Conservation (phyloP, 73 alveolate genomes). For the Paramecium sonneborni region DNA sequence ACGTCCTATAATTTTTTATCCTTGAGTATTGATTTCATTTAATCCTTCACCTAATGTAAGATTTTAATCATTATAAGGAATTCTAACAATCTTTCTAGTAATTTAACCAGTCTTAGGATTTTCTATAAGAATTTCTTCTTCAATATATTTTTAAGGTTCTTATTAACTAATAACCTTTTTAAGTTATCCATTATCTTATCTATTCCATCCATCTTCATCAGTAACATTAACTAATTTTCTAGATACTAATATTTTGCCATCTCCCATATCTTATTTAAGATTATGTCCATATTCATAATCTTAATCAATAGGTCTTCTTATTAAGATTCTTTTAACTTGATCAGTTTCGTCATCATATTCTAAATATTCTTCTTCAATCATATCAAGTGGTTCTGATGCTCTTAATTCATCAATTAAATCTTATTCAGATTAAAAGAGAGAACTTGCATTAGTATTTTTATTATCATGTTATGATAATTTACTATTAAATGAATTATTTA, state of each 20-base stretch:
- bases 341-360: slow-evolving; percentile 33
- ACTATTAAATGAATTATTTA: slow-evolving; percentile 2
- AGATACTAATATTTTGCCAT: background rate
- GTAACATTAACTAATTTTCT: slow-evolving; percentile 4
- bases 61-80: background rate
- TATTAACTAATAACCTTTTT: background rate
- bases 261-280: background rate
- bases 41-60: background rate
- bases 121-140: slow-evolving; percentile 3
- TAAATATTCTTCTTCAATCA: slow-evolving; percentile 31
- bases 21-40: background rate
- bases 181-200: background rate
- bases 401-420: background rate
- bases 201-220: slow-evolving; percentile 4
- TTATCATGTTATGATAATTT: slow-evolving; percentile 10
- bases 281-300: slow-evolving; percentile 22
- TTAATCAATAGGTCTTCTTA: background rate
- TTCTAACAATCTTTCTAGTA: background rate
- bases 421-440: background rate
- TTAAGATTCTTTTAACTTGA: background rate
- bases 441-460: slow-evolving; percentile 15
- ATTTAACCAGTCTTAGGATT: slow-evolving; percentile 17
- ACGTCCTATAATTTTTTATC: background rate
- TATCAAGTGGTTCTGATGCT: background rate
- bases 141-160: background rate